A percentile compares a stretch with the other conserved stretches of the same genome.
phyloP scores from a whole-genome alignment of 2,329 filamentous ascomycete genomes.

The Talaromyces verruculosus region DNA sequence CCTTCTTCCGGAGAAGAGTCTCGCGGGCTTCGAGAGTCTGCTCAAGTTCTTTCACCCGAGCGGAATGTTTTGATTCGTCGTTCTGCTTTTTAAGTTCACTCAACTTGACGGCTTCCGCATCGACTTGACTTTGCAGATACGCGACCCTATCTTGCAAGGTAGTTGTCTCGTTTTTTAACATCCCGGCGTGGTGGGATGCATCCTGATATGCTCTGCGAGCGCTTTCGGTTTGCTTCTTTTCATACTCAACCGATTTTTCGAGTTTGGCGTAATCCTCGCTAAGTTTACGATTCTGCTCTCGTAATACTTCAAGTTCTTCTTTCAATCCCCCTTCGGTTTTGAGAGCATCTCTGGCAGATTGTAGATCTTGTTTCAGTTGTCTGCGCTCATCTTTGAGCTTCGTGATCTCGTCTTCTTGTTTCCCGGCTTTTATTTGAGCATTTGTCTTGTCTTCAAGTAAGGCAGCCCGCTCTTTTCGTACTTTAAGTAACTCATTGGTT shows the following conservation, averaged over 20 bases:
- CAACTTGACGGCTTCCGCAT: constrained; percentile 38
- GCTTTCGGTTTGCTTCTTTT: constrained; percentile 47
- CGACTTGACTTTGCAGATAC: constrained; percentile 38
- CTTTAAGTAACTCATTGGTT: constrained; percentile 38
- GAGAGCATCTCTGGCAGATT: constrained; percentile 40
- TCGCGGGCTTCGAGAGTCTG: constrained; percentile 38
- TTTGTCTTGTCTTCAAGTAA: constrained; percentile 33
- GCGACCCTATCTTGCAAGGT: constrained; percentile 39
- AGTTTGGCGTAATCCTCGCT: constrained; percentile 37
- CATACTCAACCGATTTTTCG: constrained; percentile 42
- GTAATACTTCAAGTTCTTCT: constrained; percentile 43
- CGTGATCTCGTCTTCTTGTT: constrained; percentile 38
- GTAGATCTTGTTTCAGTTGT: constrained; percentile 40
- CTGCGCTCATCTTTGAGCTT: constrained; percentile 45
- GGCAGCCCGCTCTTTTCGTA: constrained; percentile 39
- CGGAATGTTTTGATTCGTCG: constrained; percentile 36
- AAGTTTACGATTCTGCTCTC: constrained; percentile 42
- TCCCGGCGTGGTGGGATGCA: constrained; percentile 45
- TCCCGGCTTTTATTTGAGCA: constrained; percentile 36
- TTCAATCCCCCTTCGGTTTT: constrained; percentile 42
- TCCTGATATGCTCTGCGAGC: constrained; percentile 49
- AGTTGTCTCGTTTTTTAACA: constrained; percentile 35
- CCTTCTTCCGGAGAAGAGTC: constrained; percentile 42
- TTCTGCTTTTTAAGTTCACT: constrained; percentile 40
- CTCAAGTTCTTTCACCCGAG: constrained; percentile 43